Base-by-base conservation (phyloP, 129 eudicot species). In the Silybum marianum region DNA sequence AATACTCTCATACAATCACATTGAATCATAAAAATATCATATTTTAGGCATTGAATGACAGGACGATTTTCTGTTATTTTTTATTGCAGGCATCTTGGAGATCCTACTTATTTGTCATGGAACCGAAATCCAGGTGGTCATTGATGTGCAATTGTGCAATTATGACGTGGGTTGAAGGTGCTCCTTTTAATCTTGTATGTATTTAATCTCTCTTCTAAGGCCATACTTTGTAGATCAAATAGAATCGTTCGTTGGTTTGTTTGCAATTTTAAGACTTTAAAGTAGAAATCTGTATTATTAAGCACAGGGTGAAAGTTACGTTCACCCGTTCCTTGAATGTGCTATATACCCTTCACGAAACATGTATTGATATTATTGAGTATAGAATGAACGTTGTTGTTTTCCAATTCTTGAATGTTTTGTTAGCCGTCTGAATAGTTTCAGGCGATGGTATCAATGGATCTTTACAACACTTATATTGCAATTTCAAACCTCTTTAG, bases 51-150 rank as follows among this genome's bases (percentile, higher is more conserved):
- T 40, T 72, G 18, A 32, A 39, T 66, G 25, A 28, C 9, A 1
- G 39, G 39, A 83, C 39, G 28, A 60, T 25, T 68, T 14, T 9
- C 42, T 62, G 25, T 69, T 26, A 34, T 60, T 62, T 10, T 34
- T 34, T n/a, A 58, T 77, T 69, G 69, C 88, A 93, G 97, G 91
- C 90, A 88, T 84, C 97, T 92, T 70, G 99, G 99, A 62, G 99
- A 95, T 84, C 99, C 97, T 19, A 83, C 92, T 18, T 91, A 92
- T 84, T 76, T 95, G 78, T 93, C 99, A 25, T 95, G 99, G 99
- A 92, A 95, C 87, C 86, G 91, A 82, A 89, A 89, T 75, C 97
- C 99, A 16, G 97, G 95, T 22, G 97, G 97, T 68, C 91, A 85
- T 75, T 90, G 70, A 87, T 42, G 39, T 48, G 71, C 18, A 69